phyloP scores from a whole-genome alignment of 1,139 yeast genomes.

The Protomyces gravidus region DNA sequence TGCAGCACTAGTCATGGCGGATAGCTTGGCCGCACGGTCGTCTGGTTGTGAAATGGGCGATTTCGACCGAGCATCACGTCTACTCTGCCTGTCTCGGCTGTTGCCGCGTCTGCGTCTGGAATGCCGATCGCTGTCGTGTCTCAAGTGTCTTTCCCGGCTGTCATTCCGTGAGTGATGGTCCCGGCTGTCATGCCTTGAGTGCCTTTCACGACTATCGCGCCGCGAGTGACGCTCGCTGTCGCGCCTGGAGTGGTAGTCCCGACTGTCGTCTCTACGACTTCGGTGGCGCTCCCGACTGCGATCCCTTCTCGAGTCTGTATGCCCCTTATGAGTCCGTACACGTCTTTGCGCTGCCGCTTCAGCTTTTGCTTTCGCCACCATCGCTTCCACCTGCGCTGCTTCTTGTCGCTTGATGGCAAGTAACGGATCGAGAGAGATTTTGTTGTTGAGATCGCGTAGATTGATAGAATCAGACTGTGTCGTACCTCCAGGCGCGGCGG shows the following conservation, averaged over 20 bases:
- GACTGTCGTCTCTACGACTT: not conserved
- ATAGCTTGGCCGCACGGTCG: conserved; percentile 10
- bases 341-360: conserved; percentile 30
- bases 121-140: not conserved
- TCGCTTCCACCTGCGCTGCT: conserved; percentile 37
- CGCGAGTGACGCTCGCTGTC: not conserved
- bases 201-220: not conserved
- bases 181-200: not conserved
- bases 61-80: not conserved
- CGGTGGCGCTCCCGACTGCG: not conserved
- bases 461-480: conserved; percentile 30
- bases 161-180: not conserved
- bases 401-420: conserved; percentile 48
- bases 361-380: conserved; percentile 32
- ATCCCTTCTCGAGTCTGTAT: not conserved
- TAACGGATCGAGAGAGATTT: conserved; percentile 54
- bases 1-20: conserved; percentile 26
- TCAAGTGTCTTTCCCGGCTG: not conserved
- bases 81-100: not conserved
- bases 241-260: not conserved
- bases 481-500: conserved; percentile 27
- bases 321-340: conserved; percentile 22
- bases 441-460: conserved; percentile 37
- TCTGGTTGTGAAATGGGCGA: not conserved
- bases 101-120: not conserved